Percentiles rank a stretch among this genome's conserved stretches.
Evolutionary conservation across 2,329 filamentous ascomycete species (phyloP).

Genomic region (Diaporthe amygdali): DNA sequence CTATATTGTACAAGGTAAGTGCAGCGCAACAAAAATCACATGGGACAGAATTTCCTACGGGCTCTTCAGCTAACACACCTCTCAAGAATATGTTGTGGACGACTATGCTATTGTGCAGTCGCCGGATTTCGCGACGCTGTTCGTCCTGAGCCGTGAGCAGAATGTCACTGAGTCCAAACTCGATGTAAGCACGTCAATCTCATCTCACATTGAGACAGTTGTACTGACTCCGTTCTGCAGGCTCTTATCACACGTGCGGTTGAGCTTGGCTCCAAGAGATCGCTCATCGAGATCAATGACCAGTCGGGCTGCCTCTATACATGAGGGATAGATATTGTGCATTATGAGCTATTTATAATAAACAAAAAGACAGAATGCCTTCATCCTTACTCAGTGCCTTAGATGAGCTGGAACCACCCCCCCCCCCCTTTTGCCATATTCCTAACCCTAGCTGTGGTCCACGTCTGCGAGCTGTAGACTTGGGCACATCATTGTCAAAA

Average conservation of each 20-base stretch:
- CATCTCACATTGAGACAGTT: no score
- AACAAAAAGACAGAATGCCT: no score
- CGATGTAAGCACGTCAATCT: constrained; percentile 20
- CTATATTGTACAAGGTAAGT: constrained; percentile 31
- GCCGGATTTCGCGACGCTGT: constrained; percentile 25
- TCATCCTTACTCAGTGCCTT: no score
- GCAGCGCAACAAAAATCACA: no score
- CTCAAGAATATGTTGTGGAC: constrained; percentile 25
- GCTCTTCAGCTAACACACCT: not conserved
- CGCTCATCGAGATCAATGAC: constrained; percentile 16
- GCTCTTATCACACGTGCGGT: constrained; percentile 18
- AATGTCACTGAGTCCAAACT: constrained; percentile 23
- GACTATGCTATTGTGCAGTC: constrained; percentile 29
- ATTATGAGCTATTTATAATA: no score
- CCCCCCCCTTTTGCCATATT: no score
- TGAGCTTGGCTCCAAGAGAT: constrained; percentile 18
- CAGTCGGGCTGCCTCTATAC: constrained; percentile 23
- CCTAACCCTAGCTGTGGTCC: no score
- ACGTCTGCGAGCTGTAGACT: no score
- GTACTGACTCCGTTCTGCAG: not conserved
- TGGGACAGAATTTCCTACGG: not conserved
- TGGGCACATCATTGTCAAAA: no score
- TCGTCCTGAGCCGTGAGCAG: constrained; percentile 29
- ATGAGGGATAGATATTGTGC: no score
- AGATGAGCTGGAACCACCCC: no score